Percentiles rank a stretch among this genome's conserved stretches.
Conservation (phyloP, 140 eudicot genomes). For the Cichorium intybus region DNA sequence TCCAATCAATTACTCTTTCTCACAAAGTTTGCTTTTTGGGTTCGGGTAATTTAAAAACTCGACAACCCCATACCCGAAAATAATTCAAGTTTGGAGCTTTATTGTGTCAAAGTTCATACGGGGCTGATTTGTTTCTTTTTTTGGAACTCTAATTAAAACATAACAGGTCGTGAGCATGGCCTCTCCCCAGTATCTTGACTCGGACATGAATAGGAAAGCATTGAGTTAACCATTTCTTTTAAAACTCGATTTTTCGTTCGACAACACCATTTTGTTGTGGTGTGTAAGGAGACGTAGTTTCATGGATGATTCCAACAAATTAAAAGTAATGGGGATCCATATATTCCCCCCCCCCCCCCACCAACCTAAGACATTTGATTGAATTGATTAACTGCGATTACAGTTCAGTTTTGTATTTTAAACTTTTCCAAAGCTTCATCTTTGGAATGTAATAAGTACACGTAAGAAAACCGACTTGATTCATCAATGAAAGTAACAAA, state of each 20-base stretch:
- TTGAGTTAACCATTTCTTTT: not conserved
- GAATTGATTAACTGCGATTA: too few relatives aligned
- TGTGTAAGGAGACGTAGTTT: not conserved
- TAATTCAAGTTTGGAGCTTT: not conserved
- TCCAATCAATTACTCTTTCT: too few relatives aligned
- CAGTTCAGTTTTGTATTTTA: too few relatives aligned
- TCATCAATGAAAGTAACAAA: too few relatives aligned
- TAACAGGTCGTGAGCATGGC: not conserved
- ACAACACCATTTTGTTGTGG: not conserved
- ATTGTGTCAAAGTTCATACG: not conserved
- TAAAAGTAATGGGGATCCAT: not conserved
- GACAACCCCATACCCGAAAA: not conserved
- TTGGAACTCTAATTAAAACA: not conserved
- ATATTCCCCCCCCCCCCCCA: too few relatives aligned
- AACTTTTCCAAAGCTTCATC: too few relatives aligned
- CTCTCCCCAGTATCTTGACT: not conserved
- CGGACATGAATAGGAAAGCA: not conserved
- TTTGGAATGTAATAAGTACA: too few relatives aligned
- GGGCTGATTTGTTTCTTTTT: not conserved
- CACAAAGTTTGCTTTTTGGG: too few relatives aligned
- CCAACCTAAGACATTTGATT: too few relatives aligned
- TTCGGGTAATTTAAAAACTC: not conserved
- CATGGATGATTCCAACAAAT: not conserved
- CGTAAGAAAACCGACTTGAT: too few relatives aligned
- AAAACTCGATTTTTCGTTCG: conserved; percentile 1